Percentiles rank a stretch among this genome's conserved stretches.
Evolutionary conservation across 495 filamentous ascomycete species (phyloP).

Genomic region (Sabuloglossum arenarium): DNA sequence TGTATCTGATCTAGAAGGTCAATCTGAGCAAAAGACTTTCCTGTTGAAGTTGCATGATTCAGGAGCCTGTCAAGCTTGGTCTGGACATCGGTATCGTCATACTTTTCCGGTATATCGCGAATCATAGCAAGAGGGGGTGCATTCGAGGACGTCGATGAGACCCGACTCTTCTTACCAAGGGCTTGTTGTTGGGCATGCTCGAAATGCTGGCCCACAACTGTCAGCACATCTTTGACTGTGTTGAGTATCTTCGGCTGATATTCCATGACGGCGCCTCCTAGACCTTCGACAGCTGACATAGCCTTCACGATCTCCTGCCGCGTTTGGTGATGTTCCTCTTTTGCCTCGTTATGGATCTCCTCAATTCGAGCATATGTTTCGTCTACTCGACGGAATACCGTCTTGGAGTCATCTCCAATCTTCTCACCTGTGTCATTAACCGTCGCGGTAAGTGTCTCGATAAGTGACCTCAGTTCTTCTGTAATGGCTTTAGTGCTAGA

Average conservation of each 20-base stretch:
- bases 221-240: conserved; percentile 62
- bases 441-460: conserved; percentile 65
- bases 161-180: conserved; percentile 32
- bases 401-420: conserved; percentile 63
- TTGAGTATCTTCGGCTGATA: conserved; percentile 72
- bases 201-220: conserved; percentile 60
- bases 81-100: conserved; percentile 52
- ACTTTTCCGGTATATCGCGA: conserved; percentile 21
- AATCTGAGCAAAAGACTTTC: conserved; percentile 30
- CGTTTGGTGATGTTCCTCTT: conserved; percentile 55
- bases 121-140: conserved; percentile 4
- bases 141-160: conserved; percentile 6
- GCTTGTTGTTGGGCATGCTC: conserved; percentile 39
- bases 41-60: conserved; percentile 25
- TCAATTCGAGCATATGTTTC: conserved; percentile 58
- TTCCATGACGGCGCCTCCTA: conserved; percentile 56
- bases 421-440: conserved; percentile 71
- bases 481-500: conserved; percentile 52
- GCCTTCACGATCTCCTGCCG: conserved; percentile 54
- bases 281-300: conserved; percentile 45
- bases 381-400: conserved; percentile 58
- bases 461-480: conserved; percentile 64
- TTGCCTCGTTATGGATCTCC: conserved; percentile 47
- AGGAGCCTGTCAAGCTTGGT: conserved; percentile 76
- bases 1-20: conserved; percentile 79